Evolutionary conservation across 495 filamentous ascomycete species (phyloP).

Genomic region (Gamarada debralockiae): DNA sequence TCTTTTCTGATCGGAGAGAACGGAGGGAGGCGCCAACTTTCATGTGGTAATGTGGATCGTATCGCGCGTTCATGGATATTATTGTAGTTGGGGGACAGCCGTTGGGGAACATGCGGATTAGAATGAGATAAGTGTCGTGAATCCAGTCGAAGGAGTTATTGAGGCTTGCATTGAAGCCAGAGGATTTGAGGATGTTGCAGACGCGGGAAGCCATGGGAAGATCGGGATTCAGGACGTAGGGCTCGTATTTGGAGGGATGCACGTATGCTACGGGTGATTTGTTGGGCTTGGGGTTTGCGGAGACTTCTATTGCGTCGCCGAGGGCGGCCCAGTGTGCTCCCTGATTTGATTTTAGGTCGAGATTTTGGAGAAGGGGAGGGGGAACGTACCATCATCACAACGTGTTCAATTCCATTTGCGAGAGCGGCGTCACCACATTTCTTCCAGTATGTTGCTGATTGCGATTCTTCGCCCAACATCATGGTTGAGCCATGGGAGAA

Average conservation of each 20-base stretch:
- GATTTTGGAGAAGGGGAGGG: background rate
- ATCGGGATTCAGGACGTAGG: constrained; percentile 54
- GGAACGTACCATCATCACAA: constrained; percentile 55
- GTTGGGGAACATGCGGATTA: constrained; percentile 59
- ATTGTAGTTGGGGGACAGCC: constrained; percentile 55
- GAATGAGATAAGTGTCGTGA: constrained; percentile 59
- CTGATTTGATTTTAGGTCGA: constrained; percentile 25
- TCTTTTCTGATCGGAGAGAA: constrained; percentile 41
- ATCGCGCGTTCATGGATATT: constrained; percentile 53
- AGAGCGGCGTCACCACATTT: constrained; percentile 57
- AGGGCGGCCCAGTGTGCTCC: constrained; percentile 58
- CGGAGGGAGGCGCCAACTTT: constrained; percentile 49
- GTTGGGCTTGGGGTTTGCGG: constrained; percentile 49
- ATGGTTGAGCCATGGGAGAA: constrained; percentile 67
- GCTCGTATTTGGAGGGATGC: constrained; percentile 51
- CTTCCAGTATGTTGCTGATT: constrained; percentile 58
- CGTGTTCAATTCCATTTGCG: constrained; percentile 48
- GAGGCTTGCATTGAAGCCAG: constrained; percentile 44
- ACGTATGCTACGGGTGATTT: constrained; percentile 59
- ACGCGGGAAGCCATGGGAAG: constrained; percentile 40
- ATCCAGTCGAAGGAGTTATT: constrained; percentile 59
- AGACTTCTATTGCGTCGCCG: constrained; percentile 45
- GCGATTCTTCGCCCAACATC: constrained; percentile 60
- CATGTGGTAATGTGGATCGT: constrained; percentile 58
- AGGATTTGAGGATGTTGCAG: constrained; percentile 37